Conservation (phyloP, 2,329 filamentous ascomycete species). For the Sarocladium kiliense region DNA sequence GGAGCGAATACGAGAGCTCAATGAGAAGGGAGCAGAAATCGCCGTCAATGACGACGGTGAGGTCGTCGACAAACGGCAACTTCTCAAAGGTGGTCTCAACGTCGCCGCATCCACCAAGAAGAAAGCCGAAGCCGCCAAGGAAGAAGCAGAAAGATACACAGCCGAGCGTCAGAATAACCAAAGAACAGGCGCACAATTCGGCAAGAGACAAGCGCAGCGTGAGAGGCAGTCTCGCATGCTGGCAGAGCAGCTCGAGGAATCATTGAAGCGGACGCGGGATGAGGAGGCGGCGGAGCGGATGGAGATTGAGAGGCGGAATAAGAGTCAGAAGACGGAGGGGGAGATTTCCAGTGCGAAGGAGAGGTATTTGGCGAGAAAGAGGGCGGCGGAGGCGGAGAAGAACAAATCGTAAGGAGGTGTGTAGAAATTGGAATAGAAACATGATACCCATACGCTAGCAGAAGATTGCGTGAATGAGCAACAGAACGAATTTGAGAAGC, state of each 20-base stretch:
- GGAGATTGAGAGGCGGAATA: slow-evolving; percentile 59
- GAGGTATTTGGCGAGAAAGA: slow-evolving; percentile 72
- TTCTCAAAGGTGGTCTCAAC: slow-evolving; percentile 72
- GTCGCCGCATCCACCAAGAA: slow-evolving; percentile 53
- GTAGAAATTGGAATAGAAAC: not conserved
- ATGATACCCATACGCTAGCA: not conserved
- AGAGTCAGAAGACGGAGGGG: slow-evolving; percentile 71
- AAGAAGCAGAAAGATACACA: slow-evolving; percentile 16
- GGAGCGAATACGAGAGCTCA: slow-evolving; percentile 59
- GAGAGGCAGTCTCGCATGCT: slow-evolving; percentile 76
- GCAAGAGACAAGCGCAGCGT: slow-evolving; percentile 61
- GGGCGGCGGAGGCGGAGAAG: slow-evolving; percentile 65
- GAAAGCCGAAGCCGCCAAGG: slow-evolving; percentile 30
- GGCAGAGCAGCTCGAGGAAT: slow-evolving; percentile 69
- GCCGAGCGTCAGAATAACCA: slow-evolving; percentile 25
- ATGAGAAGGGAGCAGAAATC: slow-evolving; percentile 55
- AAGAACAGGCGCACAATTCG: slow-evolving; percentile 32
- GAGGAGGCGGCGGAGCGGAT: slow-evolving; percentile 61
- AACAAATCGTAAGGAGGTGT: slow-evolving; percentile 22
- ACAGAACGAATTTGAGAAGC: no score
- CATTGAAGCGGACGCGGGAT: slow-evolving; percentile 66
- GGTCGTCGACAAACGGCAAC: slow-evolving; percentile 77
- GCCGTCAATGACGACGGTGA: slow-evolving; percentile 77
- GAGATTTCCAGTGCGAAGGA: slow-evolving; percentile 77
- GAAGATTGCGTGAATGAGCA: no score